These are phyloP conservation scores for Phytopythium helicoides DNA, from an alignment of 352 stramenopile species.

Conservation along the genomic window DNA sequence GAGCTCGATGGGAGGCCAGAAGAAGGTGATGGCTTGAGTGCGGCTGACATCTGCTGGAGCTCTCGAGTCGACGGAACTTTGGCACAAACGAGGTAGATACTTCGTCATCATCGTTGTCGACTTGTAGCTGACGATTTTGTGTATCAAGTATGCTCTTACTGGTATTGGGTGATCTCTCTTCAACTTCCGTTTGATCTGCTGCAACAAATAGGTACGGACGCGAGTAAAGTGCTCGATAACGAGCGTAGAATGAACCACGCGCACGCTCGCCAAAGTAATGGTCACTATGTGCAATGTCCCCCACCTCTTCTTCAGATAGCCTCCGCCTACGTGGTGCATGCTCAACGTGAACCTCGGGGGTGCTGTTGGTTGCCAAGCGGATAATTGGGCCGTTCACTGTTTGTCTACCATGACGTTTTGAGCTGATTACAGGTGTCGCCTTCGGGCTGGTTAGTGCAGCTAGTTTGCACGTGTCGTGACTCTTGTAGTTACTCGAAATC, in stretches of 20 bases:
- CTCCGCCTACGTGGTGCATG: slow-evolving; percentile 7
- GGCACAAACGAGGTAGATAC: slow-evolving; percentile 31
- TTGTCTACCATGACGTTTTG: neutral
- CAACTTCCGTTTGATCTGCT: neutral
- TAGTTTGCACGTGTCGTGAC: too few relatives aligned
- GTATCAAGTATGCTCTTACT: too few relatives aligned
- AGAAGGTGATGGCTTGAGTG: slow-evolving; percentile 16
- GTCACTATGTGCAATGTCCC: slow-evolving; percentile 39
- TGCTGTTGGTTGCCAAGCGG: neutral
- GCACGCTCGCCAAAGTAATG: slow-evolving; percentile 63
- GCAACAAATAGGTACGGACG: slow-evolving; percentile 69
- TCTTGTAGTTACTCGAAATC: too few relatives aligned
- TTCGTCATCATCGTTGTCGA: neutral
- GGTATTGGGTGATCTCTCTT: neutral
- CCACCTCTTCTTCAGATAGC: slow-evolving; percentile 33
- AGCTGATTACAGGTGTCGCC: too few relatives aligned
- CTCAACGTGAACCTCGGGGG: neutral
- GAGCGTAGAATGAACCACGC: slow-evolving; percentile 53
- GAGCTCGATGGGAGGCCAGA: neutral
- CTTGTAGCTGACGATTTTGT: too few relatives aligned
- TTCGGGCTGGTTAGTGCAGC: too few relatives aligned
- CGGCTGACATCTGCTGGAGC: slow-evolving; percentile 30
- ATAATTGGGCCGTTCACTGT: neutral
- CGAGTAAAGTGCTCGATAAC: slow-evolving; percentile 60
- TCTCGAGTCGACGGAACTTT: slow-evolving; percentile 39